Base-by-base conservation (phyloP, 73 alveolate genomes). In the Tetrahymena malaccensis region DNA sequence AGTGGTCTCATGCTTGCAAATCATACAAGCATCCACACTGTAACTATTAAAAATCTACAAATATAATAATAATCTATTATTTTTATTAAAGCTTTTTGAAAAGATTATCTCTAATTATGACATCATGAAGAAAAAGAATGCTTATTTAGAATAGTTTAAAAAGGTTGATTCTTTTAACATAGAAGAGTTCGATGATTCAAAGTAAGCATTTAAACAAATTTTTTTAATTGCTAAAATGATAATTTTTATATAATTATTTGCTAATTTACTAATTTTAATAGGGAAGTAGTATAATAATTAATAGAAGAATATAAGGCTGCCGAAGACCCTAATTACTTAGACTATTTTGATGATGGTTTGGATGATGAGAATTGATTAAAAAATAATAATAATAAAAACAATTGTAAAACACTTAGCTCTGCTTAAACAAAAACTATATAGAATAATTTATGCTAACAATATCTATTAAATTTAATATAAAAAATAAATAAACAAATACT, bases 1-100 rank as follows among this genome's bases (percentile, higher is more conserved):
- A 96, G 98, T 85, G 99, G 99, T 37, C 98, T 99, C 95, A 99
- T 99, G 99, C 96, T 99, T 58, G 99, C 99, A 21, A 99, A 99
- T 96, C 99, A 99, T 96, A 99, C 99, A 4, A 97, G 99, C 94
- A 99, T 99, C 84, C 97, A 95, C 27, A 56, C 97, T 17, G 97
- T 94, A 85, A 35, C 6, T 35, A 35, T 35, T 35, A 35, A 4
- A 35, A 35, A 4, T 35, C 10, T 35, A 35, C 2, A 6, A 35
- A 35, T 35, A 35, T 35, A 35, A 4, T 35, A 35, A 35, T 4
- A 4, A 35, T 35, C 43, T 35, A 35, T 35, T 35, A 6, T 35
- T 35, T 35, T 35, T 35, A 16, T 43, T 95, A 56, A 94, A 97
- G 95, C 96, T 99, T 43, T 98, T 99, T 97, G 98, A 99, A 85